A percentile compares a stretch with the other conserved stretches of the same genome.
These are phyloP conservation scores for Anaeromyces robustus DNA, from an alignment of 192 early-diverging fungal genomes.

Conservation along the genomic window DNA sequence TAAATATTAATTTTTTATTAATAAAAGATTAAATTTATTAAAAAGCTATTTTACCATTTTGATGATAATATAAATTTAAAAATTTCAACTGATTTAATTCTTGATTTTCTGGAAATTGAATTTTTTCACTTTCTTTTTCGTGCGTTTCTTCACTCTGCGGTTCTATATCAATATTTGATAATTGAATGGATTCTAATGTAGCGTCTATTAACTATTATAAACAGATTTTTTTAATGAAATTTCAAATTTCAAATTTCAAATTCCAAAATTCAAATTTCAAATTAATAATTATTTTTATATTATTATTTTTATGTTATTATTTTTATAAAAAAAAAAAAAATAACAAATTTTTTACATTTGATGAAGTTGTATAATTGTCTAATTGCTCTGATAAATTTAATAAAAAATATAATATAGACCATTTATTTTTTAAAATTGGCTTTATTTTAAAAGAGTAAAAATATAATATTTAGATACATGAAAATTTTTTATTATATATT, in stretches of 20 bases:
- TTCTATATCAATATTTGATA: neutral
- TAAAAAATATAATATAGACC: constrained; percentile 38
- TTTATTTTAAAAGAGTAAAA: constrained; percentile 3
- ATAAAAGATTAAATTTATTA: too few relatives aligned
- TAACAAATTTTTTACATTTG: constrained; percentile 7
- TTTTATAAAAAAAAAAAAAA: constrained; percentile 6
- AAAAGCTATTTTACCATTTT: too few relatives aligned
- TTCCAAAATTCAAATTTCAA: too few relatives aligned
- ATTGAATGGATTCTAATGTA: neutral
- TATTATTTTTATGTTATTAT: neutral
- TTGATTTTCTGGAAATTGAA: constrained; percentile 1
- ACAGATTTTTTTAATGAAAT: neutral
- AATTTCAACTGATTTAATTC: constrained; percentile 7
- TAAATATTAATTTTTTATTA: too few relatives aligned
- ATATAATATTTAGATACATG: neutral
- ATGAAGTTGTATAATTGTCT: neutral
- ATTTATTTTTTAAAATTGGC: constrained; percentile 30
- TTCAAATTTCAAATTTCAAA: neutral
- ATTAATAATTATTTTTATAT: too few relatives aligned
- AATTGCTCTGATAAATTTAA: constrained; percentile 20
- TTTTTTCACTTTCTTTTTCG: constrained; percentile 6
- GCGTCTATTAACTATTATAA: neutral
- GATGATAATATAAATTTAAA: constrained; percentile 1
- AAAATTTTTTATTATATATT: too few relatives aligned
- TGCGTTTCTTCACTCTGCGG: constrained; percentile 1